Evolutionary conservation across 2,329 filamentous ascomycete species (phyloP).

Genomic region (Colletotrichum gigasporum): DNA sequence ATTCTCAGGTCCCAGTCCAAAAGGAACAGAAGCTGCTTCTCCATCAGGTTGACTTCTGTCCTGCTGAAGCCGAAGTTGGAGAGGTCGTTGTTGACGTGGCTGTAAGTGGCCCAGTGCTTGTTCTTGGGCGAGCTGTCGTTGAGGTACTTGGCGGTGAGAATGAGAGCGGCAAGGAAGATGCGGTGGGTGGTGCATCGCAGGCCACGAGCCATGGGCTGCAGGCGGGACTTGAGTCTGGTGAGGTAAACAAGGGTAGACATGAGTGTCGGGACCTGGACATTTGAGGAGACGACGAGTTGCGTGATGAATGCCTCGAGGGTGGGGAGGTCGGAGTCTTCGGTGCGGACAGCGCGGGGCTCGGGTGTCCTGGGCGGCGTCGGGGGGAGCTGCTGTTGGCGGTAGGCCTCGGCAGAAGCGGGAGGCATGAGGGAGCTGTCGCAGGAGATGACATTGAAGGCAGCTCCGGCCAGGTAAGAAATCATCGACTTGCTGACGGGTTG

Average conservation of each 20-base stretch:
- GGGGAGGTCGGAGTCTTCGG: slow-evolving; percentile 70
- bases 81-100: slow-evolving; percentile 72
- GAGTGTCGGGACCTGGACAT: slow-evolving; percentile 95
- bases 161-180: slow-evolving; percentile 92
- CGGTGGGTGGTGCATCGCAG: slow-evolving; percentile 96
- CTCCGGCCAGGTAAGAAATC: slow-evolving; percentile 79
- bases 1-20: slow-evolving; percentile 95
- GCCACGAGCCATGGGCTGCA: slow-evolving; percentile 94
- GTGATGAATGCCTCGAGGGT: slow-evolving; percentile 91
- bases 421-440: slow-evolving; percentile 74
- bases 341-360: slow-evolving; percentile 53
- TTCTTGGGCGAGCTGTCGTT: slow-evolving; percentile 99
- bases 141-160: slow-evolving; percentile 92
- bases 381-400: slow-evolving; percentile 45
- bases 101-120: slow-evolving; percentile 99
- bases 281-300: slow-evolving; percentile 88
- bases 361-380: slow-evolving; percentile 62
- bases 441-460: slow-evolving; percentile 80
- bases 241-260: slow-evolving; percentile 98
- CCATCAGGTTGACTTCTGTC: slow-evolving; percentile 98
- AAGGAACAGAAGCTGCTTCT: slow-evolving; percentile 95
- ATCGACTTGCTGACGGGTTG: slow-evolving; percentile 78
- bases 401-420: slow-evolving; percentile 47
- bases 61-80: slow-evolving; percentile 88
- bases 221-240: slow-evolving; percentile 79